phyloP scores from a whole-genome alignment of 2,329 filamentous ascomycete genomes.

The Tolypocladium endophyticum region DNA sequence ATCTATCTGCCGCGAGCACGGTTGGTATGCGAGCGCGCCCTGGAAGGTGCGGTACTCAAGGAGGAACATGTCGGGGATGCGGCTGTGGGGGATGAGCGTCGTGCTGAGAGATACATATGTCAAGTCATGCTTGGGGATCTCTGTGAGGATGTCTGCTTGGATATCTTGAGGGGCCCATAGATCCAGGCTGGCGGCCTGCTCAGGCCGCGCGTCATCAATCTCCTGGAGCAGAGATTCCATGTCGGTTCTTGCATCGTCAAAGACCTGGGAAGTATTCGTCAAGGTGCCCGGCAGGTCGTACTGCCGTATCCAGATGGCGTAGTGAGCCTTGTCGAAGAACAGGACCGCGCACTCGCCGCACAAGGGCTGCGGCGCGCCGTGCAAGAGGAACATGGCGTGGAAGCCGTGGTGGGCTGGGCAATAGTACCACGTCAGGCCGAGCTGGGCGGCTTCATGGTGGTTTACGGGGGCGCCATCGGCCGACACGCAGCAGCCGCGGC shows the following conservation, averaged over 20 bases:
- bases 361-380: conserved; percentile 11
- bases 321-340: conserved; percentile 10
- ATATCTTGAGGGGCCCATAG: neutral
- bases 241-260: neutral
- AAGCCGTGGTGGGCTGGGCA: conserved; percentile 17
- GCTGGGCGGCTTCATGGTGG: conserved; percentile 9
- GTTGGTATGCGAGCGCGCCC: conserved; percentile 16
- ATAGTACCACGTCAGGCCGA: conserved; percentile 17
- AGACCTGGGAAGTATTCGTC: neutral
- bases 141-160: conserved; percentile 1
- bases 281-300: conserved; percentile 8
- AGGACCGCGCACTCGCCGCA: conserved; percentile 23
- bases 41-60: conserved; percentile 16
- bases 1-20: conserved; percentile 14
- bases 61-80: conserved; percentile 11
- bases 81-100: conserved; percentile 12
- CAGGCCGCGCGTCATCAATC: neutral
- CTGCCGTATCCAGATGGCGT: conserved; percentile 10
- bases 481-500: conserved; percentile 14
- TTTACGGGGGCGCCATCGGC: conserved; percentile 1
- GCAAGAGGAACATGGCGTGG: conserved; percentile 13
- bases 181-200: neutral
- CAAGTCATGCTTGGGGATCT: conserved; percentile 12
- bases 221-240: conserved; percentile 2
- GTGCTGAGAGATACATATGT: conserved; percentile 11